Conservation (phyloP, 495 filamentous ascomycete genomes). For the Xylaria flabelliformis region DNA sequence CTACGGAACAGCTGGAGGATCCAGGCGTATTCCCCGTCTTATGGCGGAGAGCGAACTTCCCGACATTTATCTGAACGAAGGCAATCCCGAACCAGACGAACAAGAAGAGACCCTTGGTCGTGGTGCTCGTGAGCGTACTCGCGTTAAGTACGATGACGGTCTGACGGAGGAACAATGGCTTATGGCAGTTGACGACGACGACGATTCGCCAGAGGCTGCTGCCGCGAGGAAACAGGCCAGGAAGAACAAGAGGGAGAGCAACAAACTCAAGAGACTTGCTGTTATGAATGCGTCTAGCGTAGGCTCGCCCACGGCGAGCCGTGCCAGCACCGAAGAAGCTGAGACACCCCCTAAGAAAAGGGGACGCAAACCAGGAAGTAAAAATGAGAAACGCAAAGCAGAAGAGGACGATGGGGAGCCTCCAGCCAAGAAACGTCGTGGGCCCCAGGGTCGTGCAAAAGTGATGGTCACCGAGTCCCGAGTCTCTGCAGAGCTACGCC, state of each 20-base stretch:
- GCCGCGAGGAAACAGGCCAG: constrained; percentile 87
- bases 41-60: constrained; percentile 90
- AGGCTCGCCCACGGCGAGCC: constrained; percentile 76
- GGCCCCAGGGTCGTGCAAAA: constrained; percentile 72
- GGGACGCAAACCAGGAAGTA: constrained; percentile 75
- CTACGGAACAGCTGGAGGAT: constrained; percentile 71
- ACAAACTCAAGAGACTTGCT: constrained; percentile 67
- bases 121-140: constrained; percentile 90
- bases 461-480: constrained; percentile 45
- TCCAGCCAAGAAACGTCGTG: constrained; percentile 77
- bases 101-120: constrained; percentile 80
- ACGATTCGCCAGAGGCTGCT: constrained; percentile 91
- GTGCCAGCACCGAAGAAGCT: constrained; percentile 78
- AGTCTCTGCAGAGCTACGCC: constrained; percentile 57
- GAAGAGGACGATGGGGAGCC: constrained; percentile 81
- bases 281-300: constrained; percentile 58
- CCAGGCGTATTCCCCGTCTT: constrained; percentile 73
- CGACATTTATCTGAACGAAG: constrained; percentile 89
- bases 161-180: constrained; percentile 98
- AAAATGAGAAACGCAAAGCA: constrained; percentile 83
- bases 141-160: constrained; percentile 95
- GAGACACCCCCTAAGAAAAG: constrained; percentile 70
- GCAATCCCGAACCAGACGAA: constrained; percentile 78
- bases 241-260: constrained; percentile 76
- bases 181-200: constrained; percentile 91